phyloP scores from a whole-genome alignment of 345 rosid genomes.

The Brassica incana region DNA sequence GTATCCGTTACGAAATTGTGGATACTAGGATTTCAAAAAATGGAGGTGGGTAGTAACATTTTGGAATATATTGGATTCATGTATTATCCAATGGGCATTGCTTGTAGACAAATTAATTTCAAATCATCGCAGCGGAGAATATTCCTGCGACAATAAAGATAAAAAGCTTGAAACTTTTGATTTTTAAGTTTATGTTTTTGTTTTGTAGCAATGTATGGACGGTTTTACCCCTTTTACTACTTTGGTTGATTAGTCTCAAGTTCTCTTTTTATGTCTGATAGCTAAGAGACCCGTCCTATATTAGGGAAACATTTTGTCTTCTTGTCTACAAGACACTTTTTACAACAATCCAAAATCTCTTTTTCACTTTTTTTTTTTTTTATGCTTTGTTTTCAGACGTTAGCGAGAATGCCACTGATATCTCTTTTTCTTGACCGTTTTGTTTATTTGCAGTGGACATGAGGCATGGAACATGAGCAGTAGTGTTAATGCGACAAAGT shows the following conservation, averaged over 20 bases:
- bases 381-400: slow-evolving; percentile 5
- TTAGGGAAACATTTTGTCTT: slow-evolving; percentile 41
- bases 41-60: neutral
- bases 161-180: slow-evolving; percentile 33
- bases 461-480: slow-evolving; percentile 46
- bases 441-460: slow-evolving; percentile 50
- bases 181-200: slow-evolving; percentile 2
- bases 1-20: neutral
- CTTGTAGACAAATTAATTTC: slow-evolving; percentile 11
- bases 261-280: slow-evolving; percentile 35
- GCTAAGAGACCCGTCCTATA: slow-evolving; percentile 36
- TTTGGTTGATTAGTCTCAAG: slow-evolving; percentile 34
- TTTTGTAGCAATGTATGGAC: slow-evolving; percentile 24
- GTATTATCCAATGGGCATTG: slow-evolving; percentile 17
- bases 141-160: slow-evolving; percentile 28
- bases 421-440: slow-evolving; percentile 13
- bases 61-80: neutral
- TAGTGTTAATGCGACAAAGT: slow-evolving; percentile 49
- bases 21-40: neutral
- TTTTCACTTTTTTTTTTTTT: slow-evolving; percentile 18
- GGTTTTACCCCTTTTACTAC: slow-evolving; percentile 24
- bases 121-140: slow-evolving; percentile 39
- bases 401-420: slow-evolving; percentile 21
- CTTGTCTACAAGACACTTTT: slow-evolving; percentile 32
- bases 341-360: slow-evolving; percentile 32